A percentile compares a stretch with the other conserved stretches of the same genome.
These are phyloP conservation scores for Coemansia sp. DNA, from an alignment of 192 early-diverging fungal species.

Conservation along the genomic window DNA sequence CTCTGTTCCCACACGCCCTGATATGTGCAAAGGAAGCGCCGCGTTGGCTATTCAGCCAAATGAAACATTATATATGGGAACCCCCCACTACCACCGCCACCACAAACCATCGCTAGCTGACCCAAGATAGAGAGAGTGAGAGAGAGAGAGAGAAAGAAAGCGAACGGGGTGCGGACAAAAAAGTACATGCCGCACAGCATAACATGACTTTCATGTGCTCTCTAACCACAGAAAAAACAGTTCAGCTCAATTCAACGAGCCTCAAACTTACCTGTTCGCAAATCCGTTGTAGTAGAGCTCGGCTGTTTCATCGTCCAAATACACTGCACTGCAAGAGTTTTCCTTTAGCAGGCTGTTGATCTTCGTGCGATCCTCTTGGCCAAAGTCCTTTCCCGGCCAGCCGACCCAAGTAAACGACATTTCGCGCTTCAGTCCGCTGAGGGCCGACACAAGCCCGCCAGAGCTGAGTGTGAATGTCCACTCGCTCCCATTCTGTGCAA, in stretches of 20 bases:
- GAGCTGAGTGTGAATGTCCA: slow-evolving; percentile 86
- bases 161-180: no score
- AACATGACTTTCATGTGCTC: no score
- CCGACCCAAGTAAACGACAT: slow-evolving; percentile 99
- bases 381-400: slow-evolving; percentile 93
- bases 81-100: no score
- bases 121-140: no score
- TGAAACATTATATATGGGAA: background rate
- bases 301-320: slow-evolving; percentile 90
- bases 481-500: slow-evolving; percentile 40
- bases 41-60: background rate
- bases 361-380: slow-evolving; percentile 75
- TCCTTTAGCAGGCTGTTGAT: slow-evolving; percentile 72
- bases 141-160: no score
- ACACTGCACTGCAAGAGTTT: slow-evolving; percentile 91
- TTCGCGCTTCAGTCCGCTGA: slow-evolving; percentile 91
- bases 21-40: no score
- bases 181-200: no score
- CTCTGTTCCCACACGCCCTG: background rate
- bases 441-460: slow-evolving; percentile 93
- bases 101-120: no score
- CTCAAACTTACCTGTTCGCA: slow-evolving; percentile 70
- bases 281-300: slow-evolving; percentile 99
- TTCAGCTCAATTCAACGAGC: slow-evolving; percentile 7
- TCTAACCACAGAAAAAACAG: no score